phyloP scores from a whole-genome alignment of 441 rosid species.

The Flueggea neowawraea region DNA sequence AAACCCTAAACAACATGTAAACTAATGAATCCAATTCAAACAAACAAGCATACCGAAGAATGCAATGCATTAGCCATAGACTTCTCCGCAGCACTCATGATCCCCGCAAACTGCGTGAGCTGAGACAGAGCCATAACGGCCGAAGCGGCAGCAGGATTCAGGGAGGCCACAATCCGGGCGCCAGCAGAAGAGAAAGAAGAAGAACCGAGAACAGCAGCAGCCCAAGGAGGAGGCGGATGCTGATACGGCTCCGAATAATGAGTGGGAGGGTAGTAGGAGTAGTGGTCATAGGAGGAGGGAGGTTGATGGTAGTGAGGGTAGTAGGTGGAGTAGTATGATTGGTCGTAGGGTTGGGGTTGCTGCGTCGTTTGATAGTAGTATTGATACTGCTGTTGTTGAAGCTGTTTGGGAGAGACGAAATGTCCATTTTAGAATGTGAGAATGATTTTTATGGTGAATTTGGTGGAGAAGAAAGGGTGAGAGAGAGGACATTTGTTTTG shows the following conservation, averaged over 20 bases:
- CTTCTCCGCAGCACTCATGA: slow-evolving; percentile 28
- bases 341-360: slow-evolving; percentile 2
- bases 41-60: slow-evolving; percentile 18
- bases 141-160: slow-evolving; percentile 24
- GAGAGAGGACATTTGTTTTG: no score
- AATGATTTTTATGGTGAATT: no score
- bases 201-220: not conserved
- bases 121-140: slow-evolving; percentile 29
- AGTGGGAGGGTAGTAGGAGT: slow-evolving; percentile 1
- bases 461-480: no score
- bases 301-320: slow-evolving; percentile 2
- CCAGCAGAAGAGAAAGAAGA: no score
- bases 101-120: slow-evolving; percentile 27
- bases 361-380: not conserved
- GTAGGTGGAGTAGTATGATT: slow-evolving; percentile 2
- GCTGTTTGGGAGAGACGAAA: slow-evolving; percentile 11
- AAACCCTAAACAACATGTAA: not conserved
- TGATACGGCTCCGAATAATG: not conserved
- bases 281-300: no score
- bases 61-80: slow-evolving; percentile 13
- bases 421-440: slow-evolving; percentile 8
- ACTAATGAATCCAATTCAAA: slow-evolving; percentile 1
- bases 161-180: slow-evolving; percentile 10
- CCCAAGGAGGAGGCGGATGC: not conserved
- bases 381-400: slow-evolving; percentile 6